phyloP scores from a whole-genome alignment of 106 monocot genomes.

The Acorus gramineus region DNA sequence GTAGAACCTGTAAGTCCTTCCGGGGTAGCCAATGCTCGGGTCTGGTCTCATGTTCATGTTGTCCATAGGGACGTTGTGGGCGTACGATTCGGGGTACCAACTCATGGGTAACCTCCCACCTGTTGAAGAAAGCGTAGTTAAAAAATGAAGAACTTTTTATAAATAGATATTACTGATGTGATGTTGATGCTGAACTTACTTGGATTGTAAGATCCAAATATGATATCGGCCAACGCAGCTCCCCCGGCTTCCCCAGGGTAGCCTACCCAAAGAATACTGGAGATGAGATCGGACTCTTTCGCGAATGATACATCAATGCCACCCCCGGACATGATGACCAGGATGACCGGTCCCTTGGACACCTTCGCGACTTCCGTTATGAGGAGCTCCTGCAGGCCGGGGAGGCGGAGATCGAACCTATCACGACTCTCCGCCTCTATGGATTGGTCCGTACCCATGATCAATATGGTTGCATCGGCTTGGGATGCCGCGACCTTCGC shows the following conservation, averaged over 20 bases:
- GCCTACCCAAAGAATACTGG: slow-evolving; percentile 84
- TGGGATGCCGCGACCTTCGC: slow-evolving; percentile 56
- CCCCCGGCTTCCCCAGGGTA: slow-evolving; percentile 95
- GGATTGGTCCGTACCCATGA: slow-evolving; percentile 77
- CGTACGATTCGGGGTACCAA: slow-evolving; percentile 82
- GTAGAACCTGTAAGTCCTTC: slow-evolving; percentile 93
- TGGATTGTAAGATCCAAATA: slow-evolving; percentile 77
- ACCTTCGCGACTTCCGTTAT: slow-evolving; percentile 63
- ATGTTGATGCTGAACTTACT: slow-evolving; percentile 28
- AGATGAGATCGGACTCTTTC: slow-evolving; percentile 38
- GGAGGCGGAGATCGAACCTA: slow-evolving; percentile 51
- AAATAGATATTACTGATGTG: not conserved
- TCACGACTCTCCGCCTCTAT: slow-evolving; percentile 73
- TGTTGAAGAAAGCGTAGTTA: slow-evolving; percentile 4
- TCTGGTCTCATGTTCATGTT: slow-evolving; percentile 94
- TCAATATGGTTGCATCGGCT: slow-evolving; percentile 70
- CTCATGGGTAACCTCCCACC: slow-evolving; percentile 86
- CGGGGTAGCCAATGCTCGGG: slow-evolving; percentile 56
- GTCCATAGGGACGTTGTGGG: slow-evolving; percentile 65
- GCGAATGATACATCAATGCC: slow-evolving; percentile 74
- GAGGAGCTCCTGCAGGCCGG: slow-evolving; percentile 63
- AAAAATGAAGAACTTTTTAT: not conserved
- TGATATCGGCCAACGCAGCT: slow-evolving; percentile 64
- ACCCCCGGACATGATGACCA: slow-evolving; percentile 96
- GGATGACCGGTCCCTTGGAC: slow-evolving; percentile 71